Percentiles rank a stretch among this genome's conserved stretches.
These are phyloP conservation scores for Isatis tinctoria DNA, from an alignment of 345 rosid genomes.

Conservation along the genomic window DNA sequence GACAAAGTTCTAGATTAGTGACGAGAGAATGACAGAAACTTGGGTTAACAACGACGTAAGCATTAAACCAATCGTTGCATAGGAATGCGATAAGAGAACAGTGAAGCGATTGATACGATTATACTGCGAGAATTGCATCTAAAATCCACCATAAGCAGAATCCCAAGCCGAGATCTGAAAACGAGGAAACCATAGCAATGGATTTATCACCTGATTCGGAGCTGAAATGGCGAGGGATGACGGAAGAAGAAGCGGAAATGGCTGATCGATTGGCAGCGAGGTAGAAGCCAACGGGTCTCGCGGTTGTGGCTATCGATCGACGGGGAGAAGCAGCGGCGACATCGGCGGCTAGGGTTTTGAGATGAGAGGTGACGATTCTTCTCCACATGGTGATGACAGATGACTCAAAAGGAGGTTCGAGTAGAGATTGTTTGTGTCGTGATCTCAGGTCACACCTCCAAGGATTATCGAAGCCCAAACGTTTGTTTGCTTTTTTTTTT, in stretches of 20 bases:
- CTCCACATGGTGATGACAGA: constrained; percentile 64
- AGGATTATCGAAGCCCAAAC: neutral
- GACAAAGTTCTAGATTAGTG: neutral
- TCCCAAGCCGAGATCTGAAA: neutral
- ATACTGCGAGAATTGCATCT: neutral
- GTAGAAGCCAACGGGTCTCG: constrained; percentile 19
- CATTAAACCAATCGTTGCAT: neutral
- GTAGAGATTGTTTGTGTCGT: neutral
- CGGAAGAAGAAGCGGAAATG: constrained; percentile 24
- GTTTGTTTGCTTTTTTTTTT: neutral
- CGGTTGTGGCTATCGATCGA: constrained; percentile 39
- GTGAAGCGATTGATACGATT: neutral
- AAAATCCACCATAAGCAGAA: neutral
- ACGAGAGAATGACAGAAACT: neutral
- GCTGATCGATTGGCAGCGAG: constrained; percentile 28
- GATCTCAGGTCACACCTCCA: constrained; percentile 31
- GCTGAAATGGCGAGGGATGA: constrained; percentile 32
- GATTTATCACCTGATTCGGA: constrained; percentile 42
- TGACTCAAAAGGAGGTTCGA: neutral
- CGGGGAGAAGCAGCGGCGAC: constrained; percentile 29
- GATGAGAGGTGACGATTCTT: constrained; percentile 54
- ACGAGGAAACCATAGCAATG: neutral
- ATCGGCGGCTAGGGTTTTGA: constrained; percentile 63
- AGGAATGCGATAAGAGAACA: constrained; percentile 17
- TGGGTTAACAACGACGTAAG: neutral